These are phyloP conservation scores for Usnea hakonensis DNA, from an alignment of 495 filamentous ascomycete species.

Conservation along the genomic window DNA sequence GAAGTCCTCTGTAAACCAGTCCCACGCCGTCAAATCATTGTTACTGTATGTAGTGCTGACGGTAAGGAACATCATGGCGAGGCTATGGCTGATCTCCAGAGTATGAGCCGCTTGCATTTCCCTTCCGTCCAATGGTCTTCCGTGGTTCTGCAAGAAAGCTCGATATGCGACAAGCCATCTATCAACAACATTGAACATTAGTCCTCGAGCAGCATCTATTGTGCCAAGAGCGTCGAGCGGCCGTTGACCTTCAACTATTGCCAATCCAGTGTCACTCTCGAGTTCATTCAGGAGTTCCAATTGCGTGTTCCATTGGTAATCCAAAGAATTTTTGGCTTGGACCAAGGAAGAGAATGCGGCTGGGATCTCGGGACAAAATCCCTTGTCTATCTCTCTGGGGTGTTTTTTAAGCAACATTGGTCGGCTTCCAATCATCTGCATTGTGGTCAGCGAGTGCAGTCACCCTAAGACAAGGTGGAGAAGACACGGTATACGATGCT, in stretches of 20 bases:
- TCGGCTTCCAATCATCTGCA: slow-evolving; percentile 12
- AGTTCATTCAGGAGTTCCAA: neutral
- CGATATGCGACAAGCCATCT: slow-evolving; percentile 13
- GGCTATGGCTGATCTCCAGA: slow-evolving; percentile 13
- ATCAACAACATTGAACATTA: neutral
- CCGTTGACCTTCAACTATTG: neutral
- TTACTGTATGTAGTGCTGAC: neutral
- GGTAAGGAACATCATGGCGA: slow-evolving; percentile 2
- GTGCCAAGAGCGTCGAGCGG: neutral
- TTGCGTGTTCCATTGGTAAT: slow-evolving; percentile 18
- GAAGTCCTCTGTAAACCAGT: slow-evolving; percentile 15
- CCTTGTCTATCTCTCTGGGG: neutral
- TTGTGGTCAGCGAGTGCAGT: neutral
- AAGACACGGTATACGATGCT: too few species aligned
- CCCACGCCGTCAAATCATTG: slow-evolving; percentile 14
- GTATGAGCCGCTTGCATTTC: slow-evolving; percentile 14
- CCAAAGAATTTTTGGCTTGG: slow-evolving; percentile 22
- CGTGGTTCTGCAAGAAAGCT: slow-evolving; percentile 4
- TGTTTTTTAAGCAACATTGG: slow-evolving; percentile 11
- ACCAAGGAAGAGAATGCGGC: slow-evolving; percentile 18
- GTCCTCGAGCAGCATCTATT: neutral
- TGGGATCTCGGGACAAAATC: slow-evolving; percentile 18
- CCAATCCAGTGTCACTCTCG: neutral
- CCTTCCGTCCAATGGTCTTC: neutral
- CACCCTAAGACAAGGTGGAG: neutral